Base-by-base conservation (phyloP, 2,329 filamentous ascomycete species). In the Diplodia mutila region DNA sequence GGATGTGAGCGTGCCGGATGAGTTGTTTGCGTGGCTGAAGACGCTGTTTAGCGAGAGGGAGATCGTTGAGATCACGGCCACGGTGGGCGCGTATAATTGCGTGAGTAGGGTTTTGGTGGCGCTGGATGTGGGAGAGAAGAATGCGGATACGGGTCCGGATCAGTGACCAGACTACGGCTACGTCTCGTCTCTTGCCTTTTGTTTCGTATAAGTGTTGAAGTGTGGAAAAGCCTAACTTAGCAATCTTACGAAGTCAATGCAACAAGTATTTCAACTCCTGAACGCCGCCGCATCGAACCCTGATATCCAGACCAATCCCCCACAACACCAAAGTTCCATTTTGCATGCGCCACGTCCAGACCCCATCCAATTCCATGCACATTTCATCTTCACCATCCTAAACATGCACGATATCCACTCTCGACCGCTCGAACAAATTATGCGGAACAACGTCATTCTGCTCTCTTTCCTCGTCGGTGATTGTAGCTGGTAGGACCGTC, bases 21-120 rank as follows among this genome's bases (percentile, higher is more conserved):
- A 81, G 68, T 86, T 91, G 1, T 94, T 94, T 80, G 85, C 76
- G 34, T 80, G 81, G 71, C 71, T 96, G 70, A 90, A 85, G 80
- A 76, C 70, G 14, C 74, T 85, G 42, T 93, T 94, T 71, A 84
- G 76, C 27, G 90, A 94, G 69, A 84, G 85, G 74, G 90, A 94
- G 80, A 83, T 94, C 61, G 91, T 96, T 16, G 93, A 96, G 81
- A 85, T 95, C 70, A 94, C 91, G 53, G 87, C 90, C 37, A 94
- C 91, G 25, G 86, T 92, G 66, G 91, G 91, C 14, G 88, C 87
- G 66, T 96, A 96, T 77, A 96, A 96, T 76, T 94, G 91, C 75
- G 92, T 96, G 18, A 93, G 90, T 77, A 85, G 92, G 34, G 94
- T 96, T 72, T 78, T 96, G 71, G 92, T 96, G 23, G 92, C 92